Conservation (phyloP, 2,329 filamentous ascomycete genomes). For the Fusarium redolens region DNA sequence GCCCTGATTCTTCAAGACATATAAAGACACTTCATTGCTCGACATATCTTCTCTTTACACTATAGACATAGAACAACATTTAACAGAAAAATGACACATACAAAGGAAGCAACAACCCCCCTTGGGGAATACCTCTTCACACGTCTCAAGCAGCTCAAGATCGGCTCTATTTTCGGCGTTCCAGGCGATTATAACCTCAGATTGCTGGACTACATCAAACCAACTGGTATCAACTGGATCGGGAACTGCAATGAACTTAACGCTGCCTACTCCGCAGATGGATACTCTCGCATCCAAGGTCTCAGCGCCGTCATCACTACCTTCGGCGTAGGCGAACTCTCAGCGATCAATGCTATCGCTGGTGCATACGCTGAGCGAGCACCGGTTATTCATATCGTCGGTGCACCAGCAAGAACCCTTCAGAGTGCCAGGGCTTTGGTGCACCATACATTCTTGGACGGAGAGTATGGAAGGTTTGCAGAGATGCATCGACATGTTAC, state of each 20-base stretch:
- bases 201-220: slow-evolving; percentile 12
- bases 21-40: background rate
- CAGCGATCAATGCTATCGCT: slow-evolving; percentile 15
- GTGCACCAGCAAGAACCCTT: background rate
- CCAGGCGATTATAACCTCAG: slow-evolving; percentile 22
- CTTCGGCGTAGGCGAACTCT: slow-evolving; percentile 14
- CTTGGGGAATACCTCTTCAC: slow-evolving; percentile 13
- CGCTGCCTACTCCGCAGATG: slow-evolving; percentile 10
- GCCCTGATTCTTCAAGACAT: background rate
- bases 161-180: slow-evolving; percentile 15
- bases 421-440: background rate
- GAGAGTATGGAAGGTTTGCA: slow-evolving; percentile 9
- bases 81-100: background rate
- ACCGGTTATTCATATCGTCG: slow-evolving; percentile 11
- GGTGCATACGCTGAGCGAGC: slow-evolving; percentile 12
- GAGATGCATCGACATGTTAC: slow-evolving; percentile 20
- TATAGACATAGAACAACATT: background rate
- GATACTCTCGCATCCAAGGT: slow-evolving; percentile 2
- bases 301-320: slow-evolving; percentile 8
- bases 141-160: slow-evolving; percentile 14
- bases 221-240: slow-evolving; percentile 8
- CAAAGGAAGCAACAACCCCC: background rate
- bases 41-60: accelerated
- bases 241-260: slow-evolving; percentile 23
- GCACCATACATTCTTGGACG: slow-evolving; percentile 13